These are phyloP conservation scores for Lipomyces oligophaga DNA, from an alignment of 805 yeast genomes.

Conservation along the genomic window DNA sequence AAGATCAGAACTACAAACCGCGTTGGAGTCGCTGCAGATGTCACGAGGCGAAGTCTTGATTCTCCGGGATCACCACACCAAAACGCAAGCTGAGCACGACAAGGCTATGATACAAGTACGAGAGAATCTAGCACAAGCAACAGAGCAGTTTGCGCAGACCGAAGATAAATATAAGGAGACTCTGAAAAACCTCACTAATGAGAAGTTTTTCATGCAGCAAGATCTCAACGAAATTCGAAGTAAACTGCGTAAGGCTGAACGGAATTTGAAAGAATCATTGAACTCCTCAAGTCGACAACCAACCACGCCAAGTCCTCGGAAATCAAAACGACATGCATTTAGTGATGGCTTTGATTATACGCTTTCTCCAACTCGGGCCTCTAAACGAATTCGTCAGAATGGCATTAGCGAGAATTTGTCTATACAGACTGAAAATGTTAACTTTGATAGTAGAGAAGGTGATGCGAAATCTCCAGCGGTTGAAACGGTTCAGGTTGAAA, in stretches of 20 bases:
- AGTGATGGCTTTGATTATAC: constrained; percentile 36
- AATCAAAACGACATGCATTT: constrained; percentile 23
- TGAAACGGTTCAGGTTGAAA: not conserved
- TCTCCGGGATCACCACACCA: constrained; percentile 59
- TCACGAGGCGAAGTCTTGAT: constrained; percentile 82
- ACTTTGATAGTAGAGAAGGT: not conserved
- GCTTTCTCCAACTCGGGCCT: constrained; percentile 15
- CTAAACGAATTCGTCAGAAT: not conserved
- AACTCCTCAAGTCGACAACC: not conserved
- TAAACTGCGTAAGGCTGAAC: constrained; percentile 4
- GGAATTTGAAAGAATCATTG: not conserved
- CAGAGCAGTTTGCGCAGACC: constrained; percentile 38
- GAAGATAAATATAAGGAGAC: constrained; percentile 42
- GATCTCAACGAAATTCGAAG: constrained; percentile 43
- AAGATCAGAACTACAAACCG: no score
- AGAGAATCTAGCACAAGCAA: constrained; percentile 26
- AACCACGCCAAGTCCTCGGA: constrained; percentile 14
- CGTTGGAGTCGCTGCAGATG: constrained; percentile 43
- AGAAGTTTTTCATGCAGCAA: constrained; percentile 51
- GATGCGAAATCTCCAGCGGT: not conserved
- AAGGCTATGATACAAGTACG: constrained; percentile 33
- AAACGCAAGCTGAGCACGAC: constrained; percentile 33
- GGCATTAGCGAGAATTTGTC: no score
- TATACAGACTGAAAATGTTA: not conserved
- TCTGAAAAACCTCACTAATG: constrained; percentile 49